These are phyloP conservation scores for Dendrobium chrysotoxum DNA, from an alignment of 106 monocot genomes.

Conservation along the genomic window DNA sequence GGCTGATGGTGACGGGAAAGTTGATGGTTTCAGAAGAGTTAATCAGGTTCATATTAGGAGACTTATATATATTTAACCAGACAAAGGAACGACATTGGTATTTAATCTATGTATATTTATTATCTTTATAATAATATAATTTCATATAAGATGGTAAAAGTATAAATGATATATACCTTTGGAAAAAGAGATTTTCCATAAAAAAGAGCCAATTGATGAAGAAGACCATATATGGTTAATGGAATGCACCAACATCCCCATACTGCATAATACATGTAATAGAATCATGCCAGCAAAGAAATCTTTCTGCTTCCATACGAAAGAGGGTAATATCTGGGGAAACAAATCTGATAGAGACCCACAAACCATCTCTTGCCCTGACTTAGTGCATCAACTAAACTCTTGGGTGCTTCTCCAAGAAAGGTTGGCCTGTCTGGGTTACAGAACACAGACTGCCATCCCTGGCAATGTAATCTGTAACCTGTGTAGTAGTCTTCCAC, in stretches of 20 bases:
- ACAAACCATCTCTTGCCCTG: constrained; percentile 68
- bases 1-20: no score
- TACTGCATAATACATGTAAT: constrained; percentile 40
- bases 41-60: no score
- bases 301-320: constrained; percentile 26
- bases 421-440: constrained; percentile 54
- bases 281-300: constrained; percentile 36
- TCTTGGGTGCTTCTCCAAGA: constrained; percentile 46
- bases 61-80: no score
- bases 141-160: no score
- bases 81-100: no score
- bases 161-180: constrained; percentile 23
- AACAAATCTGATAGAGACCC: constrained; percentile 53
- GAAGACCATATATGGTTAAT: constrained; percentile 31
- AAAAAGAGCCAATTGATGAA: constrained; percentile 60
- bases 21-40: no score
- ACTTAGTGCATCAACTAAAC: constrained; percentile 38
- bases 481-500: constrained; percentile 8
- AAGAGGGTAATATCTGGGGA: constrained; percentile 53
- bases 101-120: no score
- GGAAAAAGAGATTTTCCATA: constrained; percentile 53
- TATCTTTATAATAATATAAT: no score
- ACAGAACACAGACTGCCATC: constrained; percentile 65
- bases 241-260: constrained; percentile 46
- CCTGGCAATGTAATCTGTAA: constrained; percentile 56